Base-by-base conservation (phyloP, 2,329 filamentous ascomycete species). In the Fusarium pseudonygamai region DNA sequence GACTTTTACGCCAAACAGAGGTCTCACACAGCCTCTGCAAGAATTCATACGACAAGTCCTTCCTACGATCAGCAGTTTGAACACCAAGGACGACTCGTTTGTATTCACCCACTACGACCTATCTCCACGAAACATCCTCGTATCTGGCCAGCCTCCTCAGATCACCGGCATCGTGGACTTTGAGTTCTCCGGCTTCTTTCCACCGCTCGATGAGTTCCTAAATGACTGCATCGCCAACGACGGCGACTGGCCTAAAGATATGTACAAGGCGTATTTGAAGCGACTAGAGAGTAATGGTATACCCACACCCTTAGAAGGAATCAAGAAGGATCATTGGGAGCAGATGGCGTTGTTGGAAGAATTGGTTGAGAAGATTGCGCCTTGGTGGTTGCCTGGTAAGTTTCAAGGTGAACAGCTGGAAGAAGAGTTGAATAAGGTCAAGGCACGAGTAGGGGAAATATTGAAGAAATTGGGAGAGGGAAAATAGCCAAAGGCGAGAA, bases 141-240 rank as follows among this genome's bases (percentile, higher is more conserved):
- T 63, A 14, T 60, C 58, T 5, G 53, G 53, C 10, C n/a, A 60
- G 2, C 47, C 57, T 18, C 49, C 53, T 5, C 32, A 36, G 7
- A 63, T 67, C 20, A 69, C 58, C 1, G 69, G 66, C 0, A 60
- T 70, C 12, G 58, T 70, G 0, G 69, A 72, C 24, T 69, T 70
- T 26, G 61, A 72, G 32, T 70, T 70, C 40, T 40, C 66, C 0
- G 66, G 69, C 9, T 69, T 70, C 39, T 72, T 70, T 22, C 61
- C 62, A 3, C 4, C 37, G 0, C 37, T 58, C 2, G 61, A 60
- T 5, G 61, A 72, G 12, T 67, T 67, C n/a, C 16, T 72, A 2
- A 69, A 67, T 13, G 66, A 70, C 10, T 52, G 34, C 4, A 40
- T 67, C 3, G 58, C 36, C 24, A 67, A 70, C 3, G 14, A 36